These are phyloP conservation scores for Vitis rupestris DNA, from an alignment of 164 flowering plant species.

Conservation along the genomic window DNA sequence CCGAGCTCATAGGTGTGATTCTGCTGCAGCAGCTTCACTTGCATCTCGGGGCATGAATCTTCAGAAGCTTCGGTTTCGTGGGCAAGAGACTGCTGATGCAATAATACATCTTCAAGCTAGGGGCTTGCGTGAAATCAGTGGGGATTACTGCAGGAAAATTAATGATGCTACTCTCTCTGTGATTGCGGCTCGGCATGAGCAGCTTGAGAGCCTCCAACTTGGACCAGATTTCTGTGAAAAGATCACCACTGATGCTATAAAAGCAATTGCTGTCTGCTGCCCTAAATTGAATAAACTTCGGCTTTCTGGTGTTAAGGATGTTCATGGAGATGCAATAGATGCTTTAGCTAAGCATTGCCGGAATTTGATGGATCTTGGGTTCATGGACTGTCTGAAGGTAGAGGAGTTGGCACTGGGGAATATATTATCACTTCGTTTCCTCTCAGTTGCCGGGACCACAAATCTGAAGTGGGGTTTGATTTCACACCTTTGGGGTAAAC, in stretches of 20 bases:
- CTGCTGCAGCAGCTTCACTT: conserved; percentile 49
- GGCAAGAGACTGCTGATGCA: conserved; percentile 84
- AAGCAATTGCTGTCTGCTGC: conserved; percentile 75
- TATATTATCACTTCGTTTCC: conserved; percentile 58
- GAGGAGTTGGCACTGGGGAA: conserved; percentile 71
- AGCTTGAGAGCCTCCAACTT: conserved; percentile 78
- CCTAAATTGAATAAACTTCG: conserved; percentile 70
- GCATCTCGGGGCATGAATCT: conserved; percentile 69
- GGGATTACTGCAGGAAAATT: conserved; percentile 82
- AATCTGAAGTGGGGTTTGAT: conserved; percentile 70
- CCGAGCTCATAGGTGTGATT: conserved; percentile 74
- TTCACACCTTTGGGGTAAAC: conserved; percentile 59
- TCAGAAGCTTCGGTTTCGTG: conserved; percentile 80
- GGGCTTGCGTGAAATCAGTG: conserved; percentile 68
- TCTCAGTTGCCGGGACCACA: conserved; percentile 85
- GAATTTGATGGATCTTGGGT: conserved; percentile 73
- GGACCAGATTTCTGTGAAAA: conserved; percentile 94
- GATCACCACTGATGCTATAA: conserved; percentile 84
- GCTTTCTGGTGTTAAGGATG: conserved; percentile 82
- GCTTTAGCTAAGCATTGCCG: conserved; percentile 73
- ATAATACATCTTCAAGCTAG: conserved; percentile 69
- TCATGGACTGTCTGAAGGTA: conserved; percentile 73
- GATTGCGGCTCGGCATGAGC: conserved; percentile 87
- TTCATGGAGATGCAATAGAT: conserved; percentile 69
- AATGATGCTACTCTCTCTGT: conserved; percentile 83